phyloP scores from a whole-genome alignment of 306 rosid genomes.

The Ormosia emarginata region DNA sequence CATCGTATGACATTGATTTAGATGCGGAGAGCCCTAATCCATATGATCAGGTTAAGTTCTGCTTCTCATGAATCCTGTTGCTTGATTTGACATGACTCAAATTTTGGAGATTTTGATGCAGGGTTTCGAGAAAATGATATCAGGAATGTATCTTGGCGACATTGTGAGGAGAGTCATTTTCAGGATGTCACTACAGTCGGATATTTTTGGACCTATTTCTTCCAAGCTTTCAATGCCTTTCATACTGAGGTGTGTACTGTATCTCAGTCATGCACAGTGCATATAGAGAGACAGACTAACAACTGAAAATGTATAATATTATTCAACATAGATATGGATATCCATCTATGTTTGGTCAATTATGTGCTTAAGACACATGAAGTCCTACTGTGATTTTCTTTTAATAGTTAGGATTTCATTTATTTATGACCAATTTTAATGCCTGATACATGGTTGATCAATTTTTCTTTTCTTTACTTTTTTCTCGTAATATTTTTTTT shows the following conservation, averaged over 20 bases:
- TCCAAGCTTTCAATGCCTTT: slow-evolving; percentile 54
- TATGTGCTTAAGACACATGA: neutral
- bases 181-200: slow-evolving; percentile 65
- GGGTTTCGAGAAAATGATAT: slow-evolving; percentile 90
- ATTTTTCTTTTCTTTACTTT: neutral
- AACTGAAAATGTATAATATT: neutral
- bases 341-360: neutral
- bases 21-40: slow-evolving; percentile 79
- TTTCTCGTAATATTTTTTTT: neutral
- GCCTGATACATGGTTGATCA: neutral
- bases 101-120: slow-evolving; percentile 29
- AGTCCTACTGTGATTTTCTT: neutral
- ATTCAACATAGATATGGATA: neutral
- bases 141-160: slow-evolving; percentile 91
- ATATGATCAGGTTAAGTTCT: slow-evolving; percentile 61
- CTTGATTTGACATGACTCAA: slow-evolving; percentile 13
- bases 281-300: neutral
- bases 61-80: neutral
- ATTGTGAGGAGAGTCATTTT: slow-evolving; percentile 79
- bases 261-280: neutral
- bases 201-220: slow-evolving; percentile 59
- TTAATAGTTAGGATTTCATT: neutral
- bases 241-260: slow-evolving; percentile 51
- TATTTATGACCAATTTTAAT: neutral
- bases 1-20: slow-evolving; percentile 62